Percentiles rank a stretch among this genome's conserved stretches.
Evolutionary conservation across 1,284 basidiomycete species (phyloP).

Genomic region (Ceratobasidium sp.): DNA sequence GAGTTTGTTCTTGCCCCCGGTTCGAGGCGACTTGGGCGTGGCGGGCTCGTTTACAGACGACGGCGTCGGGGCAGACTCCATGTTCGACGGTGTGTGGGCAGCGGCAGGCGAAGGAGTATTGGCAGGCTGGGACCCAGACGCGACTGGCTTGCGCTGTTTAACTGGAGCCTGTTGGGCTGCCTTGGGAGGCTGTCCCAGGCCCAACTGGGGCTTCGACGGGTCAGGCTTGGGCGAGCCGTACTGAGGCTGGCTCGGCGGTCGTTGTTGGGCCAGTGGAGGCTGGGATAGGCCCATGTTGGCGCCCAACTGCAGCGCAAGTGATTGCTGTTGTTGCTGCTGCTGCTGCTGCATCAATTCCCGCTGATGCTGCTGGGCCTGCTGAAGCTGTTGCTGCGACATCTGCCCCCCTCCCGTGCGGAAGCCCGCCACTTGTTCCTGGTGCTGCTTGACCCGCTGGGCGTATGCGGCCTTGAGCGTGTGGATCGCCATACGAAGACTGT

Average conservation of each 20-base stretch:
- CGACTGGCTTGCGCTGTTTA: slow-evolving; percentile 37
- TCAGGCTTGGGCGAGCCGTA: slow-evolving; percentile 41
- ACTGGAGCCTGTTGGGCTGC: background rate
- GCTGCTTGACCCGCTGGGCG: slow-evolving; percentile 20
- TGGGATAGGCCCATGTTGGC: slow-evolving; percentile 10
- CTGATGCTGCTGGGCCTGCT: slow-evolving; percentile 10
- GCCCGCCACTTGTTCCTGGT: slow-evolving; percentile 26
- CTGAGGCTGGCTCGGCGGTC: slow-evolving; percentile 40
- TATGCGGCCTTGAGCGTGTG: slow-evolving; percentile 31
- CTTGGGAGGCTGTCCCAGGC: slow-evolving; percentile 9
- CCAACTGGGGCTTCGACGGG: slow-evolving; percentile 6
- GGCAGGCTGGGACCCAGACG: slow-evolving; percentile 27
- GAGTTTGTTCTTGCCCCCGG: slow-evolving; percentile 9
- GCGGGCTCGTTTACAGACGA: slow-evolving; percentile 37
- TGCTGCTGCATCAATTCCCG: slow-evolving; percentile 16
- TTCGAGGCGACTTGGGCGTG: slow-evolving; percentile 40
- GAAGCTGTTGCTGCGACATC: slow-evolving; percentile 2
- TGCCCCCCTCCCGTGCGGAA: slow-evolving; percentile 21
- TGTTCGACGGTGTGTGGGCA: slow-evolving; percentile 33
- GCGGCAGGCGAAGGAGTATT: slow-evolving; percentile 38
- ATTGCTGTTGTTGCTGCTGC: slow-evolving; percentile 23
- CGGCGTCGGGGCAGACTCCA: slow-evolving; percentile 39
- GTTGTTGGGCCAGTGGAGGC: slow-evolving; percentile 23
- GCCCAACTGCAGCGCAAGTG: slow-evolving; percentile 20
- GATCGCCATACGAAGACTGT: slow-evolving; percentile 30